Evolutionary conservation across 257 asterid species (phyloP).

Genomic region (Penstemon newberryi): DNA sequence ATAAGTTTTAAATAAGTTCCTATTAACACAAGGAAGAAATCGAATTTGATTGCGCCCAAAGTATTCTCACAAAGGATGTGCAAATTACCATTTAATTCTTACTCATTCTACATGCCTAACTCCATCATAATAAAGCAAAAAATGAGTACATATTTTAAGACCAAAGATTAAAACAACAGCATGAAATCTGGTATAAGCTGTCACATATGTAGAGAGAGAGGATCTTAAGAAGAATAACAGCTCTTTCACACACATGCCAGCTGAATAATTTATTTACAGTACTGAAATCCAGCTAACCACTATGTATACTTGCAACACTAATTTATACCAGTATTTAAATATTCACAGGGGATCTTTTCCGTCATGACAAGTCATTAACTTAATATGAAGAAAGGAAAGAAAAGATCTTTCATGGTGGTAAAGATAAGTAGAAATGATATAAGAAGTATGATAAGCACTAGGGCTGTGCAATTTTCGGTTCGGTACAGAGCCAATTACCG

Average conservation of each 20-base stretch:
- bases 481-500: no score
- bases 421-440: no score
- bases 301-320: background rate
- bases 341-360: background rate
- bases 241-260: background rate
- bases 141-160: no score
- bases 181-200: background rate
- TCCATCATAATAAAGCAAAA: no score
- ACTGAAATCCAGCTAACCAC: background rate
- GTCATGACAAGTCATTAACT: background rate
- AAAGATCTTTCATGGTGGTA: background rate
- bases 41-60: no score
- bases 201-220: background rate
- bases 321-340: background rate
- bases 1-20: no score
- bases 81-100: no score
- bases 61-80: no score
- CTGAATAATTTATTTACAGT: background rate
- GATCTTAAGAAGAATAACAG: background rate
- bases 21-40: no score
- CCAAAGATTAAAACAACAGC: constrained; percentile 1
- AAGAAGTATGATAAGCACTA: no score
- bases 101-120: no score
- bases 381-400: background rate
- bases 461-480: no score